phyloP scores from a whole-genome alignment of 106 monocot species.

The Dendrobium officinale region DNA sequence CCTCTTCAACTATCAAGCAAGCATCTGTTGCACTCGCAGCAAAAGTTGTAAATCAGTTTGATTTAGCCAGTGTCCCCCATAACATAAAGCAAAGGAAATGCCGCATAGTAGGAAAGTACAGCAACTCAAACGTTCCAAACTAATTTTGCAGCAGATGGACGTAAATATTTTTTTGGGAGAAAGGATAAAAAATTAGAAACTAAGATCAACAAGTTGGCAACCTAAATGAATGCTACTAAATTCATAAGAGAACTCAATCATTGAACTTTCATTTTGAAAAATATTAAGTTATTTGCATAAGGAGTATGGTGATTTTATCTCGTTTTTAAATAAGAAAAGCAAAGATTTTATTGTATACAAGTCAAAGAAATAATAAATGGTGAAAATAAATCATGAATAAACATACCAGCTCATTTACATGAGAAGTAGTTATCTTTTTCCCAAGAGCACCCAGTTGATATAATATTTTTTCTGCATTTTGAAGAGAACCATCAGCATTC shows the following conservation, averaged over 20 bases:
- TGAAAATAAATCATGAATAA: background rate
- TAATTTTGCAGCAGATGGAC: background rate
- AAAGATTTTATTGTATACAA: background rate
- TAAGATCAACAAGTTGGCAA: background rate
- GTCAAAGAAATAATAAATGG: background rate
- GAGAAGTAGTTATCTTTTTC: conserved; percentile 49
- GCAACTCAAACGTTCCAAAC: background rate
- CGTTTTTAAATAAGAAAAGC: background rate
- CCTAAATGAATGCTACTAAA: background rate
- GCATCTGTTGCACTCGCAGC: background rate
- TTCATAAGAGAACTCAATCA: background rate
- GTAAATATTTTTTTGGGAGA: background rate
- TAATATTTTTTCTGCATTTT: conserved; percentile 69
- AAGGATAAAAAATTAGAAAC: background rate
- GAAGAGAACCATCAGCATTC: conserved; percentile 67
- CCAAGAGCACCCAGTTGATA: conserved; percentile 59
- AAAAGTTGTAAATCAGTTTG: background rate
- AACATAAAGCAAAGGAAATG: background rate
- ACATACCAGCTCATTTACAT: conserved; percentile 68
- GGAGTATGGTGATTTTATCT: background rate
- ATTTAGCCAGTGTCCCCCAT: background rate
- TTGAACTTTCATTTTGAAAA: background rate
- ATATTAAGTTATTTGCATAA: background rate
- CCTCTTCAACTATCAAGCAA: background rate
- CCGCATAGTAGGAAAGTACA: background rate